Evolutionary conservation across 768 basidiomycete genomes (phyloP).

Genomic region (Pisolithus microcarpus): DNA sequence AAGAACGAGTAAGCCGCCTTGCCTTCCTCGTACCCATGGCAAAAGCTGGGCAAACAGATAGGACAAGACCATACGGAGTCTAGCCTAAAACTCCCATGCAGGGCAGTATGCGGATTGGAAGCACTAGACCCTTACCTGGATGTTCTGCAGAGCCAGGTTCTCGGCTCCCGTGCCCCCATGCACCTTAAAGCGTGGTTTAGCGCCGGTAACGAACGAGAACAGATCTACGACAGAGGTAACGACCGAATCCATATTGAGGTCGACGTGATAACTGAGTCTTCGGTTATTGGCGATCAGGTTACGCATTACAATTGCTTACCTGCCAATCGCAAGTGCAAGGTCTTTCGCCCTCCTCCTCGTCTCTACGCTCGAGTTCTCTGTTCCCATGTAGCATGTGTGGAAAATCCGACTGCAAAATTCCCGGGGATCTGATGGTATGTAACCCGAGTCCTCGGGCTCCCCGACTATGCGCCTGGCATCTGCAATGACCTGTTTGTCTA

Average conservation of each 20-base stretch:
- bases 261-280: constrained; percentile 72
- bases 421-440: constrained; percentile 77
- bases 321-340: constrained; percentile 82
- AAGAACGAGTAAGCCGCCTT: constrained; percentile 86
- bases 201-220: constrained; percentile 75
- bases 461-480: constrained; percentile 89
- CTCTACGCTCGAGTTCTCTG: constrained; percentile 87
- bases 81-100: constrained; percentile 46
- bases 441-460: constrained; percentile 72
- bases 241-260: constrained; percentile 92
- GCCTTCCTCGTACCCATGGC: constrained; percentile 81
- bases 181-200: constrained; percentile 67
- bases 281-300: background rate
- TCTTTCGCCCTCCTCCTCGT: constrained; percentile 83
- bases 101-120: background rate
- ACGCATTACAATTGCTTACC: constrained; percentile 37
- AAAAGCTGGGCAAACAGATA: constrained; percentile 94
- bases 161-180: constrained; percentile 85
- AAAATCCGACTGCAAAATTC: constrained; percentile 86
- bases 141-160: constrained; percentile 96
- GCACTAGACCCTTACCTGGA: constrained; percentile 50
- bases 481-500: constrained; percentile 78
- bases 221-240: constrained; percentile 79
- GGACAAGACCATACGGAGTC: constrained; percentile 88
- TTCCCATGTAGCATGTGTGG: constrained; percentile 99